Percentiles rank a stretch among this genome's conserved stretches.
phyloP scores from a whole-genome alignment of 2,329 filamentous ascomycete species.

The Botrytis medusae region DNA sequence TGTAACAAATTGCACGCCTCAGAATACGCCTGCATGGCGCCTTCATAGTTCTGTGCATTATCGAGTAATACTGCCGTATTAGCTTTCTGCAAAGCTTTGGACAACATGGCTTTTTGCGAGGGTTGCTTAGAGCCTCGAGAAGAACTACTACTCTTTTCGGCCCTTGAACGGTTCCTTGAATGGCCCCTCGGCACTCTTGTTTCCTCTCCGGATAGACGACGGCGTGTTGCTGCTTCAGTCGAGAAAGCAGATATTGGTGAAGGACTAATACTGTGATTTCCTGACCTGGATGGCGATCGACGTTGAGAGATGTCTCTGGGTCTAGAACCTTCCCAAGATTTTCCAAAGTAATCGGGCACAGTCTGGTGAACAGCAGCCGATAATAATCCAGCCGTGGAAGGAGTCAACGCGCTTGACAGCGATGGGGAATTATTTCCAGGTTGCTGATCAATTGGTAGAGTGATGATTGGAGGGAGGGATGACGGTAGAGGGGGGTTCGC shows the following conservation, averaged over 20 bases:
- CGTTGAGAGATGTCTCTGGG: slow-evolving; percentile 32
- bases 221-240: slow-evolving; percentile 17
- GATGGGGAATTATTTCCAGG: slow-evolving; percentile 31
- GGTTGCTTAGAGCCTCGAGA: slow-evolving; percentile 47
- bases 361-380: slow-evolving; percentile 37
- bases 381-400: slow-evolving; percentile 39
- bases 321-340: slow-evolving; percentile 35
- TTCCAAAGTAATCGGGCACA: slow-evolving; percentile 39
- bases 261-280: slow-evolving; percentile 28
- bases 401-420: slow-evolving; percentile 34
- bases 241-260: slow-evolving; percentile 28
- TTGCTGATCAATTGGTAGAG: slow-evolving; percentile 32
- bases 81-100: slow-evolving; percentile 90
- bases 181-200: slow-evolving; percentile 39
- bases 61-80: slow-evolving; percentile 94
- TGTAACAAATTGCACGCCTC: slow-evolving; percentile 88
- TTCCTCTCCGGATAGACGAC: slow-evolving; percentile 24
- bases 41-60: slow-evolving; percentile 92
- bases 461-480: slow-evolving; percentile 38
- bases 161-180: slow-evolving; percentile 48
- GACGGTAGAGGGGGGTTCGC: slow-evolving; percentile 26
- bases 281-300: slow-evolving; percentile 29
- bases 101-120: slow-evolving; percentile 93
- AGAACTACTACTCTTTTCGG: slow-evolving; percentile 47
- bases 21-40: slow-evolving; percentile 83